These are phyloP conservation scores for Fusarium penzigii DNA, from an alignment of 2,329 filamentous ascomycete species.

Conservation along the genomic window DNA sequence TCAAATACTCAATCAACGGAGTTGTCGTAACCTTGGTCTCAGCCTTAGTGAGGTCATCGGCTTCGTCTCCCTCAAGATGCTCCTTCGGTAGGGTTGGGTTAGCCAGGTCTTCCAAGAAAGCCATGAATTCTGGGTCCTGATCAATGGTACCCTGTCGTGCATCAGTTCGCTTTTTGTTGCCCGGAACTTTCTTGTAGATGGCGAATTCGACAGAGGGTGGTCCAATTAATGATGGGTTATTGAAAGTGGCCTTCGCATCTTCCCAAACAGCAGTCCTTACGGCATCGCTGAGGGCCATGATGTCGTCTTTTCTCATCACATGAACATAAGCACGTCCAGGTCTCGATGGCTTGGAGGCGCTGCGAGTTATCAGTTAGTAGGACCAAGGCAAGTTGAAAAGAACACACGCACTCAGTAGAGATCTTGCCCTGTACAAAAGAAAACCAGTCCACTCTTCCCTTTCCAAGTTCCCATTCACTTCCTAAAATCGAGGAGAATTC, in stretches of 20 bases:
- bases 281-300: constrained; percentile 66
- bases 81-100: constrained; percentile 59
- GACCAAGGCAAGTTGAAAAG: background rate
- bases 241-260: constrained; percentile 77
- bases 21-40: constrained; percentile 73
- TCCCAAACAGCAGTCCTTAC: constrained; percentile 73
- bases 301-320: constrained; percentile 69
- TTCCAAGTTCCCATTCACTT: constrained; percentile 77
- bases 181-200: constrained; percentile 80
- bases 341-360: constrained; percentile 80
- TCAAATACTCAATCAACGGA: constrained; percentile 84
- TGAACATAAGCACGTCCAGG: constrained; percentile 83
- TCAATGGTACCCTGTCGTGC: constrained; percentile 92
- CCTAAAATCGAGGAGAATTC: constrained; percentile 77
- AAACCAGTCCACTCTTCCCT: constrained; percentile 83
- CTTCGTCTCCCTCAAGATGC: constrained; percentile 42
- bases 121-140: constrained; percentile 93
- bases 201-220: constrained; percentile 81
- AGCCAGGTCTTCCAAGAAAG: constrained; percentile 84
- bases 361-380: constrained; percentile 37
- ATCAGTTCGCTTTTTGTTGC: constrained; percentile 73
- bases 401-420: constrained; percentile 71
- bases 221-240: constrained; percentile 71
- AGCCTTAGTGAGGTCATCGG: constrained; percentile 45
- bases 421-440: constrained; percentile 68